Conservation (phyloP, 2,329 filamentous ascomycete species). For the Esteya vermicola region DNA sequence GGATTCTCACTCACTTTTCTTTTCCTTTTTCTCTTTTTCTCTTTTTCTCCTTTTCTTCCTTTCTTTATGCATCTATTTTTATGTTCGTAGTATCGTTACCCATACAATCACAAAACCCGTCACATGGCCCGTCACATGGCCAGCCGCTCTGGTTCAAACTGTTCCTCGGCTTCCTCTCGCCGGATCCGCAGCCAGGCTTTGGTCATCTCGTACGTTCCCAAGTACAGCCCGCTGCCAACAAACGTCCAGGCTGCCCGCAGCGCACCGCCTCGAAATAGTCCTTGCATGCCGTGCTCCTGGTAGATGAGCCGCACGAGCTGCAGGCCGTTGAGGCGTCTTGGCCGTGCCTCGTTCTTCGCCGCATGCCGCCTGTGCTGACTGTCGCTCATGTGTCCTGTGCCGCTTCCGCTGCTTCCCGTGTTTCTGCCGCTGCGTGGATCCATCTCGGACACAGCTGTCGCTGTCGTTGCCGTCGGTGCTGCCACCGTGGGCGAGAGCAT, state of each 20-base stretch:
- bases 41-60: not conserved
- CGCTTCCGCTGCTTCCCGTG: not conserved
- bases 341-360: conserved; percentile 16
- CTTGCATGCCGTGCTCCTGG: conserved; percentile 51
- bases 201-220: conserved; percentile 74
- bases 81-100: not conserved
- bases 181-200: conserved; percentile 44
- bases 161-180: conserved; percentile 29
- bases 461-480: too few relatives aligned
- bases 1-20: too few relatives aligned
- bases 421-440: not conserved
- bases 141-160: too few relatives aligned
- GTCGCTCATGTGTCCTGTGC: not conserved
- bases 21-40: not conserved
- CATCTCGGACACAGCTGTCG: not conserved
- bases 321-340: conserved; percentile 26
- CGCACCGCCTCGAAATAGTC: conserved; percentile 62
- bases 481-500: conserved; percentile 49
- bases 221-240: conserved; percentile 67
- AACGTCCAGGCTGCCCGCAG: conserved; percentile 71
- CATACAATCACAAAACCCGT: too few relatives aligned
- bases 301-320: conserved; percentile 52
- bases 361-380: conserved; percentile 6
- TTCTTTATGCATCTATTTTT: not conserved
- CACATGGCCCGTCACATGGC: too few relatives aligned